A percentile compares a stretch with the other conserved stretches of the same genome.
These are phyloP conservation scores for Kwoniella mangroviensis DNA, from an alignment of 768 basidiomycete genomes.

Conservation along the genomic window DNA sequence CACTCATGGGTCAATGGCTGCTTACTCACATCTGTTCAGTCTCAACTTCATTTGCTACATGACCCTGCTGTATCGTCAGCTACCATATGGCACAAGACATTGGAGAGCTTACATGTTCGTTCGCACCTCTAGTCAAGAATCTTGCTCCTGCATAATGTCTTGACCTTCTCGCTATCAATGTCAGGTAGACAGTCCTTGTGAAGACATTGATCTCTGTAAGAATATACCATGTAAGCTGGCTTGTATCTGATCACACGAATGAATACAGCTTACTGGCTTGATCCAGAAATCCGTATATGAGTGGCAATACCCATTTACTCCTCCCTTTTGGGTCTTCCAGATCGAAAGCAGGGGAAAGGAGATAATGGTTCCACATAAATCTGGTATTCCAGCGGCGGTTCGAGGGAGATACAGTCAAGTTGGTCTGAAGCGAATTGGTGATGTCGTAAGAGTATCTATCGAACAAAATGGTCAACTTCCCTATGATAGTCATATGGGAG, in stretches of 20 bases:
- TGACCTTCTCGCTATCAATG: slow-evolving; percentile 91
- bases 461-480: not conserved
- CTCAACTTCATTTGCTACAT: slow-evolving; percentile 98
- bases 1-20: not conserved
- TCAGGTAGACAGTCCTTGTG: slow-evolving; percentile 86
- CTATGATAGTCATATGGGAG: not conserved
- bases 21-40: slow-evolving; percentile 79
- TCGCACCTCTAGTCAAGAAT: slow-evolving; percentile 91
- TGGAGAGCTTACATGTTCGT: slow-evolving; percentile 70
- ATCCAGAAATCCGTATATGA: slow-evolving; percentile 95
- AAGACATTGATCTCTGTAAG: slow-evolving; percentile 81
- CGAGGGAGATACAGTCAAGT: slow-evolving; percentile 64
- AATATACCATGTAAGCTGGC: slow-evolving; percentile 2
- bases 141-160: slow-evolving; percentile 94
- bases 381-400: slow-evolving; percentile 73
- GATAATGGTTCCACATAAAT: slow-evolving; percentile 93
- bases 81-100: not conserved
- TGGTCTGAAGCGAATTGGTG: slow-evolving; percentile 92
- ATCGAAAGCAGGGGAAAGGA: slow-evolving; percentile 73
- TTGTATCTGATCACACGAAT: not conserved
- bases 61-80: slow-evolving; percentile 66
- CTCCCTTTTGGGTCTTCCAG: slow-evolving; percentile 54
- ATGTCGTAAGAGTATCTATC: slow-evolving; percentile 92
- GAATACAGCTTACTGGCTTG: slow-evolving; percentile 76
- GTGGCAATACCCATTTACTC: slow-evolving; percentile 83